These are phyloP conservation scores for Neckera pumila DNA, from an alignment of 225 moss, liverwort and hornwort genomes.

Conservation along the genomic window DNA sequence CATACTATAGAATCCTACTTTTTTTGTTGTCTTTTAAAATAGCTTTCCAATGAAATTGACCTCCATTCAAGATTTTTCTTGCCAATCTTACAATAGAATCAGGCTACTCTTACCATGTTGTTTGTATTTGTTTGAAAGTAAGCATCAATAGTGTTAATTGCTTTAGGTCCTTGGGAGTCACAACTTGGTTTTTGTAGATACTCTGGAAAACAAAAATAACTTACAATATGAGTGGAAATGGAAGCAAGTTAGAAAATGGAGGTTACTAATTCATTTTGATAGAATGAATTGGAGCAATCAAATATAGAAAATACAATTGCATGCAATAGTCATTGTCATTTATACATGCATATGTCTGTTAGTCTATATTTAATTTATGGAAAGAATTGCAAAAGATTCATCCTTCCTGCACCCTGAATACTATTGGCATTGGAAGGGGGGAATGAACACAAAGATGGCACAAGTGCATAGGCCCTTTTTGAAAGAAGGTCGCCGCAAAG, in stretches of 20 bases:
- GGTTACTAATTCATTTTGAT: neutral
- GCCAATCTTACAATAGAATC: rapidly evolving
- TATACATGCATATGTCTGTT: rapidly evolving
- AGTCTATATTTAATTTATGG: rapidly evolving
- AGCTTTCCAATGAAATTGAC: neutral
- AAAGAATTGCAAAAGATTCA: neutral
- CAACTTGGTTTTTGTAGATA: rapidly evolving
- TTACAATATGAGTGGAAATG: too few species aligned
- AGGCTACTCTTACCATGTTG: neutral
- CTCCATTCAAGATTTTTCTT: neutral
- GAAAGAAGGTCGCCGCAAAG: neutral
- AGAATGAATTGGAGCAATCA: neutral
- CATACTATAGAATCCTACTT: neutral
- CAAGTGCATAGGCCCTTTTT: too few species aligned
- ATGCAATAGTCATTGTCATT: too few species aligned
- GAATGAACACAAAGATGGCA: neutral
- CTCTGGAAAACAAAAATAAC: neutral
- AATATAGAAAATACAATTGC: neutral
- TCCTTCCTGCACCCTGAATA: rapidly evolving
- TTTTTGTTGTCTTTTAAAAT: neutral
- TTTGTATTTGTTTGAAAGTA: neutral
- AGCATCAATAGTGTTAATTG: neutral
- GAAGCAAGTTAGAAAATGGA: neutral
- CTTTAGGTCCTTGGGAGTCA: neutral
- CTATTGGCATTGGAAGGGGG: neutral